phyloP scores from a whole-genome alignment of 306 rosid genomes.

The Vicia sativa region DNA sequence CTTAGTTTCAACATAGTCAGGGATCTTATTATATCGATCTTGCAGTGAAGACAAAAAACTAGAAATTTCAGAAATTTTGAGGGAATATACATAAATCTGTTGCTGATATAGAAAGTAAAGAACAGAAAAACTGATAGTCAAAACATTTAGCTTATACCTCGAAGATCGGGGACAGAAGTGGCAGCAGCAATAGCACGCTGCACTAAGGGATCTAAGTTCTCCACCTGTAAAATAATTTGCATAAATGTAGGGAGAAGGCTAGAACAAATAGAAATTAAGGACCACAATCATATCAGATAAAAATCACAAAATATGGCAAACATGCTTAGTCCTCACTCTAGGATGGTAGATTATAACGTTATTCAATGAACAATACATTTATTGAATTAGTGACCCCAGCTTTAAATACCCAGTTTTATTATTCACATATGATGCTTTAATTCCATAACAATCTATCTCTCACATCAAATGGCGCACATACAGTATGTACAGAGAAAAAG shows the following conservation, averaged over 20 bases:
- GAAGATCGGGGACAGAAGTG: constrained; percentile 75
- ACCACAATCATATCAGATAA: constrained; percentile 11
- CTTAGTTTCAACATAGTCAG: constrained; percentile 71
- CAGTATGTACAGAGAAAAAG: not conserved
- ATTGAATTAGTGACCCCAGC: constrained; percentile 25
- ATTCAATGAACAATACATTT: constrained; percentile 3
- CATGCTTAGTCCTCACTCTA: not conserved
- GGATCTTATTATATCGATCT: constrained; percentile 78
- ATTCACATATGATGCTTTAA: constrained; percentile 23
- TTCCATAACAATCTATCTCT: not conserved
- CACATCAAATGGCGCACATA: constrained; percentile 2
- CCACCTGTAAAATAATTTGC: constrained; percentile 57
- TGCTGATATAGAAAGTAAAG: constrained; percentile 12
- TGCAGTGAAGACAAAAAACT: constrained; percentile 39
- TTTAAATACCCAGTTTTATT: constrained; percentile 23
- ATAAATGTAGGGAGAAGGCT: constrained; percentile 29
- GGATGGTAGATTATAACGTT: constrained; percentile 7
- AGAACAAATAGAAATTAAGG: constrained; percentile 18
- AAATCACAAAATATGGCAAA: constrained; percentile 12
- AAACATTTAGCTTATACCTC: constrained; percentile 53
- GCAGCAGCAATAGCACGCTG: constrained; percentile 78
- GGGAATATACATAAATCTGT: constrained; percentile 11
- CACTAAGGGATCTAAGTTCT: constrained; percentile 73
- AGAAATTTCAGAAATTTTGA: constrained; percentile 33
- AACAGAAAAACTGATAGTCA: constrained; percentile 7